Conservation (phyloP, 1,139 yeast genomes). For the Pichia kudriavzevii region DNA sequence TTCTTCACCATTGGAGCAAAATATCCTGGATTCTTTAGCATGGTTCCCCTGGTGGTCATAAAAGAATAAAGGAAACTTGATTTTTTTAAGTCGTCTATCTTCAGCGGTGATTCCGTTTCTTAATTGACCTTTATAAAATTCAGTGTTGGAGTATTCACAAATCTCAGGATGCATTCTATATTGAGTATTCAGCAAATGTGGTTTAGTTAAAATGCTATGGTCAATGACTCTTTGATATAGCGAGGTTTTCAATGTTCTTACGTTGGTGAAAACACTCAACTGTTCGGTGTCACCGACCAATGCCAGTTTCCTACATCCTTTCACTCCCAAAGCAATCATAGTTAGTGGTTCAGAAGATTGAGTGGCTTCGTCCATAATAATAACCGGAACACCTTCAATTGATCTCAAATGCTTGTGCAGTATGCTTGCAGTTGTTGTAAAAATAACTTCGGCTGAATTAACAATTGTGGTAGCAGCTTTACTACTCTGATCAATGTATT, state of each 20-base stretch:
- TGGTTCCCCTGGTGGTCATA: conserved; percentile 15
- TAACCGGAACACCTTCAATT: conserved; percentile 51
- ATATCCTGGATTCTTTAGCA: conserved; percentile 15
- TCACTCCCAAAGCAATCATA: conserved; percentile 58
- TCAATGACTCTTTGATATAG: conserved; percentile 23
- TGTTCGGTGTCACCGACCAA: conserved; percentile 68
- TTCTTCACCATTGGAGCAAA: conserved; percentile 17
- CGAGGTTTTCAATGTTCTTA: conserved; percentile 34
- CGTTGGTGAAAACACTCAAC: conserved; percentile 53
- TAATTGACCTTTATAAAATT: conserved; percentile 46
- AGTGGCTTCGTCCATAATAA: conserved; percentile 62
- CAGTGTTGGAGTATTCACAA: conserved; percentile 50
- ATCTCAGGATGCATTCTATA: conserved; percentile 66
- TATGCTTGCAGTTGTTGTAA: conserved; percentile 64
- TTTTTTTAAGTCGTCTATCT: conserved; percentile 30
- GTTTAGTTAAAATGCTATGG: conserved; percentile 38
- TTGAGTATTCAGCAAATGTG: conserved; percentile 63
- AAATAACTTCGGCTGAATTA: conserved; percentile 58
- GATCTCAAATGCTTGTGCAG: conserved; percentile 56
- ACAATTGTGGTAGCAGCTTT: conserved; percentile 41
- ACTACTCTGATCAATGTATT: conserved; percentile 36
- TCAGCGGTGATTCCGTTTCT: conserved; percentile 51
- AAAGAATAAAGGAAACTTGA: conserved; percentile 23
- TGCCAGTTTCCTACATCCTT: conserved; percentile 57
- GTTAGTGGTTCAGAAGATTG: conserved; percentile 67